Evolutionary conservation across 352 stramenopile species (phyloP).

Genomic region (Phytophthora litchii): DNA sequence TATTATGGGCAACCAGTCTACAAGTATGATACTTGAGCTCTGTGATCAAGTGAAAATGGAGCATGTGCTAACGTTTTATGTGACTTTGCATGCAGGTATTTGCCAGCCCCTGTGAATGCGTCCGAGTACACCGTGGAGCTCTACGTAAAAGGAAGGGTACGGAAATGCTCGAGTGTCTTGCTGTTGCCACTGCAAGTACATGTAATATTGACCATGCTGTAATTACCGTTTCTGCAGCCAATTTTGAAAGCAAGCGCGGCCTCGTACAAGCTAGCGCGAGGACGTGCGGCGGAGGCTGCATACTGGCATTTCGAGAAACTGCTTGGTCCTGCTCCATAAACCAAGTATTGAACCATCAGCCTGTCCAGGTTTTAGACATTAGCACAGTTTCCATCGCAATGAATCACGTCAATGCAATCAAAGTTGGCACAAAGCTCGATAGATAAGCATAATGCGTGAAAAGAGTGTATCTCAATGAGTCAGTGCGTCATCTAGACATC

Average conservation of each 20-base stretch:
- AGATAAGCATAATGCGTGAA: constrained; percentile 7
- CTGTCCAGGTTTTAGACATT: too few relatives aligned
- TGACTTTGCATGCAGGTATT: constrained; percentile 42
- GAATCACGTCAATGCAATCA: neutral
- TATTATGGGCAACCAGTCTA: constrained; percentile 69
- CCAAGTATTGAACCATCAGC: neutral
- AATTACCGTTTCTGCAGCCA: constrained; percentile 28
- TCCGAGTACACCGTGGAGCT: constrained; percentile 56
- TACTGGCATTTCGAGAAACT: constrained; percentile 54
- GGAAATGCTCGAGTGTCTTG: neutral
- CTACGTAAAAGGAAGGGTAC: constrained; percentile 72
- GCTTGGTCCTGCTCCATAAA: constrained; percentile 27
- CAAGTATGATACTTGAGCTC: constrained; percentile 43
- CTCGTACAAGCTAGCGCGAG: constrained; percentile 70
- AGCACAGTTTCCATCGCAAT: too few relatives aligned
- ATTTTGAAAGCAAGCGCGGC: constrained; percentile 51
- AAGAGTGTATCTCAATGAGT: constrained; percentile 26
- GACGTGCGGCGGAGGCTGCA: constrained; percentile 55
- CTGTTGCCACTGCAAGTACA: neutral
- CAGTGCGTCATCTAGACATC: constrained; percentile 5
- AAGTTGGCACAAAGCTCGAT: neutral
- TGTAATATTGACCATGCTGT: constrained; percentile 4
- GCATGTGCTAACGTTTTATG: neutral
- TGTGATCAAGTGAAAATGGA: neutral
- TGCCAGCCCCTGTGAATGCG: constrained; percentile 55